These are phyloP conservation scores for Musa itinerans DNA, from an alignment of 176 grass and related monocot genomes.

Conservation along the genomic window DNA sequence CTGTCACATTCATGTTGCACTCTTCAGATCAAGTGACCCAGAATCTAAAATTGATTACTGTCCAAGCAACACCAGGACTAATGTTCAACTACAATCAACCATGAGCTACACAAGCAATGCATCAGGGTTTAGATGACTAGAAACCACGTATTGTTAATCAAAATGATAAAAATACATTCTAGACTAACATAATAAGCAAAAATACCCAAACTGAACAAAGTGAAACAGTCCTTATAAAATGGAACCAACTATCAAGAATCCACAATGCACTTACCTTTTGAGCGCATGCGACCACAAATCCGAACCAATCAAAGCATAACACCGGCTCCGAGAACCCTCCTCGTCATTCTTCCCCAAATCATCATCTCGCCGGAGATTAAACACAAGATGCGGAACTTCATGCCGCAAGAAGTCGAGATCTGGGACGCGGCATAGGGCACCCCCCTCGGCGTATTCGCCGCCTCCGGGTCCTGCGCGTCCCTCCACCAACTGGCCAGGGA, in stretches of 20 bases:
- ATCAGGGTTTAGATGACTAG: too few species aligned
- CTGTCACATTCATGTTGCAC: neutral
- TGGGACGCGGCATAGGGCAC: constrained; percentile 46
- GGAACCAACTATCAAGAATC: neutral
- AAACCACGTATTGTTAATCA: neutral
- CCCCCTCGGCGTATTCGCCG: constrained; percentile 13
- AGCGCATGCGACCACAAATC: constrained; percentile 38
- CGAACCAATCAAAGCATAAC: constrained; percentile 55
- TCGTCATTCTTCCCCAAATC: constrained; percentile 5
- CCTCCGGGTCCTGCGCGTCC: constrained; percentile 29
- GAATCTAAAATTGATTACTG: neutral
- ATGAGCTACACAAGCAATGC: too few species aligned
- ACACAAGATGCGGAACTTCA: constrained; percentile 60
- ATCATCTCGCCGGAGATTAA: constrained; percentile 48
- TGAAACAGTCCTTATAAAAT: neutral
- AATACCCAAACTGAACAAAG: neutral
- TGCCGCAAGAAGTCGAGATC: constrained; percentile 40
- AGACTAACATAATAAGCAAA: neutral
- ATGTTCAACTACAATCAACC: neutral
- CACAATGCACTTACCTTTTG: constrained; percentile 27
- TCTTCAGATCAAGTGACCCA: neutral
- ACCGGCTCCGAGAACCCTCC: constrained; percentile 5
- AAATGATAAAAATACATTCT: neutral
- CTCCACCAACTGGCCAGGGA: constrained; percentile 49
- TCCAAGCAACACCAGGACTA: neutral